phyloP scores from a whole-genome alignment of 2,329 filamentous ascomycete genomes.

The Periglandula ipomoeae region DNA sequence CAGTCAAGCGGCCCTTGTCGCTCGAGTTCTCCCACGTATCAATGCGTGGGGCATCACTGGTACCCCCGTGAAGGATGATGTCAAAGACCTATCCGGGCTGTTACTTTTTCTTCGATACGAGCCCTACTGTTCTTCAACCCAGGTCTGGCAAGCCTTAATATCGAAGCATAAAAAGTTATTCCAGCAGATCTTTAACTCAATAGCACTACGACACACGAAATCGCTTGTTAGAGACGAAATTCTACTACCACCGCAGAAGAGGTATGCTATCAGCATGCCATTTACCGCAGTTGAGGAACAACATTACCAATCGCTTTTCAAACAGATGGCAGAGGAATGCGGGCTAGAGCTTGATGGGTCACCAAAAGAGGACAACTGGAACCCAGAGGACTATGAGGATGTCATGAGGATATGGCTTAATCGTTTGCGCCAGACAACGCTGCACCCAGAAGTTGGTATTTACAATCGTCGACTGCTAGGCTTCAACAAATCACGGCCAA shows the following conservation, averaged over 20 bases:
- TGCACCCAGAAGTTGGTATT: slow-evolving; percentile 75
- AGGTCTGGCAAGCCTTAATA: slow-evolving; percentile 61
- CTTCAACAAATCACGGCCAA: slow-evolving; percentile 50
- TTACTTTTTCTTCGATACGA: slow-evolving; percentile 72
- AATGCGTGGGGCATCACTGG: slow-evolving; percentile 88
- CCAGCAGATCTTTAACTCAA: slow-evolving; percentile 55
- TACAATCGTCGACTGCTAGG: slow-evolving; percentile 57
- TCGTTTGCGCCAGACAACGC: slow-evolving; percentile 68
- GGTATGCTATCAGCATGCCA: slow-evolving; percentile 79
- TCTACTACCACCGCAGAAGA: slow-evolving; percentile 69
- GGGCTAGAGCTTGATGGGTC: slow-evolving; percentile 55
- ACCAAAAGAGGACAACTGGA: slow-evolving; percentile 54
- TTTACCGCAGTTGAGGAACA: slow-evolving; percentile 89
- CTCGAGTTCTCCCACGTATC: slow-evolving; percentile 67
- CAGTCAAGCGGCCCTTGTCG: slow-evolving; percentile 72
- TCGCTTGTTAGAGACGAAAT: slow-evolving; percentile 70
- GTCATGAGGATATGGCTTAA: slow-evolving; percentile 74
- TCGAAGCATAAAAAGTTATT: slow-evolving; percentile 55
- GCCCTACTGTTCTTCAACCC: slow-evolving; percentile 57
- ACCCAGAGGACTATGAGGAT: slow-evolving; percentile 54
- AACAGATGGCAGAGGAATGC: slow-evolving; percentile 63
- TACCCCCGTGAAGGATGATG: slow-evolving; percentile 75
- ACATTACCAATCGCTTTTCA: slow-evolving; percentile 69
- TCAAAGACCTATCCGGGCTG: slow-evolving; percentile 70
- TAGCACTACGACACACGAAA: slow-evolving; percentile 82